Evolutionary conservation across 805 yeast genomes (phyloP), one percentile per base, ranked within the genome.

Genomic region (Wickerhamomyces strasburgensis): DNA sequence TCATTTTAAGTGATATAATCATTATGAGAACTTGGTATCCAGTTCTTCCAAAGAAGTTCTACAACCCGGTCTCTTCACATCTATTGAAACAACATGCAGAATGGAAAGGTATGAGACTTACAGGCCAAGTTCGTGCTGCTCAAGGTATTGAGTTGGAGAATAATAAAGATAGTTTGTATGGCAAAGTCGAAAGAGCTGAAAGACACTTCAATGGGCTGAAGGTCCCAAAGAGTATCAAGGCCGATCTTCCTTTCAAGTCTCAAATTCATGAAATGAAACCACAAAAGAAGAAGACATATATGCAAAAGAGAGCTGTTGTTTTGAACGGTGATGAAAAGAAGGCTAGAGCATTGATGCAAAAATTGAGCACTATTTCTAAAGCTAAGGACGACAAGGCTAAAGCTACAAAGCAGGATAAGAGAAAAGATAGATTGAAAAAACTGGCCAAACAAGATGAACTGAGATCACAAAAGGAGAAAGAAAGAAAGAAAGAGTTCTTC

Each of bases 21-120:
- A 80, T 90, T 51, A 66, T 93, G 58, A 80, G 95, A 58, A 89
- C 98, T 4, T 93, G 98, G 98, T 89, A 88, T 58, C 98, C 98
- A 2, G 94, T 93, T 27, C 79, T 75, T 47, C 84, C 93, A 13
- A 83, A 90, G 61, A 79, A 79, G 59, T 93, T 87, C 63, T 94
- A 90, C 63, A 94, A 93, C 57, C 98, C 98, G 2, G 98, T 93
- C 15, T 84, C 97, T 0, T 93, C 98, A 2, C 68, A 90, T 56
- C 69, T 94, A 51, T 62, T 89, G 40, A 57, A 67, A 25, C 76
- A 87, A 48, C 93, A 93, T 64, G 68, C 72, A 23, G 85, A 85
- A 53, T 93, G 99, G 99, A 75, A 75, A 54, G 99, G 99, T 45
- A 88, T 93, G 95, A 76, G 95, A 56, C 70, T 90, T 44, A 93